A percentile compares a stretch with the other conserved stretches of the same genome.
Conservation (phyloP, 2,329 filamentous ascomycete species). For the Talaromyces sp. region DNA sequence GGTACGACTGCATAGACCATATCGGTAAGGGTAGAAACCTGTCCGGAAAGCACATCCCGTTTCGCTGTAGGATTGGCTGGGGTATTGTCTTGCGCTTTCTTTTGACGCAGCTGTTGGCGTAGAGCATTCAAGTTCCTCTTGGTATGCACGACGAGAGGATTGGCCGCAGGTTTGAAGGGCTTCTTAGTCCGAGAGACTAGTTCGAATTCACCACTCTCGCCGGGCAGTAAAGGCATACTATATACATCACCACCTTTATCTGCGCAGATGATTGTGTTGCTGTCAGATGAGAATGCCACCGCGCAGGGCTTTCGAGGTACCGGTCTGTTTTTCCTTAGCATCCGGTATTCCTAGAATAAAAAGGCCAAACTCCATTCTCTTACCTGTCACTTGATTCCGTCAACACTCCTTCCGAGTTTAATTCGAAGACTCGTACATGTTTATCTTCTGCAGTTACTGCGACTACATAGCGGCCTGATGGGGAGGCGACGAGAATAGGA, state of each 20-base stretch:
- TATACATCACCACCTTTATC: conserved; percentile 99
- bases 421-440: conserved; percentile 72
- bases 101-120: conserved; percentile 51
- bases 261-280: conserved; percentile 68
- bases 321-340: conserved; percentile 44
- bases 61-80: conserved; percentile 57
- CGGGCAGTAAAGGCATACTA: conserved; percentile 65
- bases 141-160: conserved; percentile 57
- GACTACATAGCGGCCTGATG: conserved; percentile 62
- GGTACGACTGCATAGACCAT: conserved; percentile 53
- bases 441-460: conserved; percentile 90
- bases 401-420: conserved; percentile 58
- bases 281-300: conserved; percentile 64
- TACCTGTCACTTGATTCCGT: conserved; percentile 68
- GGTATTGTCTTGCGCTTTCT: conserved; percentile 34
- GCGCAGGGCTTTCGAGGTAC: conserved; percentile 90
- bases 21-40: conserved; percentile 91
- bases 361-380: conserved; percentile 14
- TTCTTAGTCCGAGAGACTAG: conserved; percentile 23
- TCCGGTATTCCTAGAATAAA: background rate
- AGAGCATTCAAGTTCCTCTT: conserved; percentile 55
- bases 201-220: conserved; percentile 17
- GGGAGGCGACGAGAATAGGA: conserved; percentile 61
- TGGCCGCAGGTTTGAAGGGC: conserved; percentile 50
- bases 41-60: conserved; percentile 74